Evolutionary conservation across 257 asterid species (phyloP).

Genomic region (Lycium barbarum): DNA sequence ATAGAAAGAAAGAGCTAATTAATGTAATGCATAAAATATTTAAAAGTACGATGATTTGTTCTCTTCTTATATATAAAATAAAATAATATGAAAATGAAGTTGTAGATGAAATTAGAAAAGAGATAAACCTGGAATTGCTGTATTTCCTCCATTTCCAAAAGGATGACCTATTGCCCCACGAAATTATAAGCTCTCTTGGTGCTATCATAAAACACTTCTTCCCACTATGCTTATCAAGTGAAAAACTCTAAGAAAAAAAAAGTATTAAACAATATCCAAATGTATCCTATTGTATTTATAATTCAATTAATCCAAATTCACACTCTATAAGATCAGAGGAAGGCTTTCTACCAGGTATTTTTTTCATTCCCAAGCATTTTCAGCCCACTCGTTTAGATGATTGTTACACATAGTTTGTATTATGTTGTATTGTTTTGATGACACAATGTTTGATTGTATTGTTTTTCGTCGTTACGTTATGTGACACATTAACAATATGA

Average conservation of each 20-base stretch:
- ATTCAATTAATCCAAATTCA: neutral
- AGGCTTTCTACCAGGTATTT: neutral
- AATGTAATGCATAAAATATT: neutral
- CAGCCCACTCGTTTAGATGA: neutral
- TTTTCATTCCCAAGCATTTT: neutral
- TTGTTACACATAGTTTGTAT: neutral
- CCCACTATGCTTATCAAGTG: slow-evolving; percentile 41
- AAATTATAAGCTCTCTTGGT: slow-evolving; percentile 45
- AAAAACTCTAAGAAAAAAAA: slow-evolving; percentile 40
- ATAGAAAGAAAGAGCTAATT: neutral
- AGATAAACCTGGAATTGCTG: slow-evolving; percentile 50
- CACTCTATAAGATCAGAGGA: neutral
- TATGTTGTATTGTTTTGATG: neutral
- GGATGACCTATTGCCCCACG: slow-evolving; percentile 9
- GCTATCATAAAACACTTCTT: slow-evolving; percentile 48
- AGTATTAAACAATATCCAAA: neutral
- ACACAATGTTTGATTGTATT: no score
- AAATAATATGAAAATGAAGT: neutral
- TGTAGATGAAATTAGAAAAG: neutral
- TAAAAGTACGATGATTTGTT: neutral
- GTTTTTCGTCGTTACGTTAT: no score
- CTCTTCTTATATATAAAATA: no score
- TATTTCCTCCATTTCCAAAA: slow-evolving; percentile 48
- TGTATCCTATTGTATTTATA: neutral
- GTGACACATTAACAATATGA: no score